Evolutionary conservation across 352 stramenopile genomes (phyloP), one percentile per base, ranked within the genome.

Genomic region (Detonula confervacea): DNA sequence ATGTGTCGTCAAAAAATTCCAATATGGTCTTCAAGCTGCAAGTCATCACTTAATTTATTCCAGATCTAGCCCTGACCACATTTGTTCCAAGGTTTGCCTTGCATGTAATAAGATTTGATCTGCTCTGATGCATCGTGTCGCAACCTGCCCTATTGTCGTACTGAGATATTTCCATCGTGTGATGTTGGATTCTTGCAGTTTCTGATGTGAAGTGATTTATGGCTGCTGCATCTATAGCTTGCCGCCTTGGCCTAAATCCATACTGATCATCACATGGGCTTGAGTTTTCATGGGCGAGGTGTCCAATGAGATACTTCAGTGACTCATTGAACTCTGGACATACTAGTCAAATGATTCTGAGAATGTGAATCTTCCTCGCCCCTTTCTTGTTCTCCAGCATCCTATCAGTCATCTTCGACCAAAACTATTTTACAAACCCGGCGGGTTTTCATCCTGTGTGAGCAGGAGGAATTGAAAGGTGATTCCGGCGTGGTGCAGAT

Each of bases 351-450:
- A 86, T 86, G 6, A 86, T 74, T 11, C 73, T 22, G 0, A 86
- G 39, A 20, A 46, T 51, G 63, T 83, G 79, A 12, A 86, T 80
- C 9, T 77, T 68, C 0, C 55, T 29, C 12, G 73, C 47, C 0
- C 73, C 68, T 16, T 39, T 52, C 20, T 80, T 71, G 29, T 85
- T 80, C 18, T 77, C 71, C n/a, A 81, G 42, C 64, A 84, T 84
- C 9, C 67, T 24, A 35, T 81, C 72, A 20, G 62, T 39, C 18
- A 59, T 24, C 1, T 1, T 33, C 35, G 55, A 49, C 76, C 69
- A 80, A 14, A 29, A 25, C 1, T 46, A 35, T 27, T 60, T 61
- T 1, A 44, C 46, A 25, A 70, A 70, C 8, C 61, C 61, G n/a
- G n/a, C n/a, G n/a, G n/a, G n/a, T n/a, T n/a, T n/a, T n/a, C n/a